Conservation (phyloP, 2,329 filamentous ascomycete species). For the Arthrobotrys megalospora region DNA sequence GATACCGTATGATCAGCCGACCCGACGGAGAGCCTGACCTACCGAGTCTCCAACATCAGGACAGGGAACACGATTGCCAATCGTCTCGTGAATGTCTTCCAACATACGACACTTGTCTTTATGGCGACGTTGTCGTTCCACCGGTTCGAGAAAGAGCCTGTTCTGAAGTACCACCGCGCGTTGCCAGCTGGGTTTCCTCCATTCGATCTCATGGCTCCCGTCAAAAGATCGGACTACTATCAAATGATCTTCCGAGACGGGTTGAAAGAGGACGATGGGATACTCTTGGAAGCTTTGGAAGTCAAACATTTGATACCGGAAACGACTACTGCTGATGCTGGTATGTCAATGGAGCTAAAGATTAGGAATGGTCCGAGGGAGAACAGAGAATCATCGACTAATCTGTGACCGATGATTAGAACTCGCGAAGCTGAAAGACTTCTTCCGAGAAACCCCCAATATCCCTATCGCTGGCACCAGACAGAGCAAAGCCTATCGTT, state of each 20-base stretch:
- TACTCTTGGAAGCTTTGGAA: slow-evolving; percentile 38
- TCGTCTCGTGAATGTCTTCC: slow-evolving; percentile 42
- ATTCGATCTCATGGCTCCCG: slow-evolving; percentile 28
- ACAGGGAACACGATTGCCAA: slow-evolving; percentile 47
- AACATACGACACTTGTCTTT: slow-evolving; percentile 42
- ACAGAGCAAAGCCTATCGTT: slow-evolving; percentile 7
- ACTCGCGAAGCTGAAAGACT: slow-evolving; percentile 13
- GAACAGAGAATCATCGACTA: not conserved
- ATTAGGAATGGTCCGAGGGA: too few relatives aligned
- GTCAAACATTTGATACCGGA: slow-evolving; percentile 41
- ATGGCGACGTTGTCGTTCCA: slow-evolving; percentile 49
- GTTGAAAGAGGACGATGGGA: slow-evolving; percentile 40
- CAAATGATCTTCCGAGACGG: slow-evolving; percentile 39
- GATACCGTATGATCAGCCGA: slow-evolving; percentile 35
- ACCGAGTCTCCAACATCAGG: slow-evolving; percentile 31
- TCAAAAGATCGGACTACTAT: slow-evolving; percentile 52
- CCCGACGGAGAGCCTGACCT: slow-evolving; percentile 26
- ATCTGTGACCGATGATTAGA: not conserved
- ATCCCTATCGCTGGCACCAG: slow-evolving; percentile 17
- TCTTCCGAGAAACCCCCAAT: slow-evolving; percentile 29
- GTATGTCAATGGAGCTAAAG: slow-evolving; percentile 1
- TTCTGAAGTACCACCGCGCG: slow-evolving; percentile 11
- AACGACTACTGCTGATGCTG: not conserved
- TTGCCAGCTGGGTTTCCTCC: slow-evolving; percentile 30
- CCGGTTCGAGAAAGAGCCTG: slow-evolving; percentile 33